A percentile compares a stretch with the other conserved stretches of the same genome.
Evolutionary conservation across 1,284 basidiomycete species (phyloP).

Genomic region (Papiliotrema laurentii): DNA sequence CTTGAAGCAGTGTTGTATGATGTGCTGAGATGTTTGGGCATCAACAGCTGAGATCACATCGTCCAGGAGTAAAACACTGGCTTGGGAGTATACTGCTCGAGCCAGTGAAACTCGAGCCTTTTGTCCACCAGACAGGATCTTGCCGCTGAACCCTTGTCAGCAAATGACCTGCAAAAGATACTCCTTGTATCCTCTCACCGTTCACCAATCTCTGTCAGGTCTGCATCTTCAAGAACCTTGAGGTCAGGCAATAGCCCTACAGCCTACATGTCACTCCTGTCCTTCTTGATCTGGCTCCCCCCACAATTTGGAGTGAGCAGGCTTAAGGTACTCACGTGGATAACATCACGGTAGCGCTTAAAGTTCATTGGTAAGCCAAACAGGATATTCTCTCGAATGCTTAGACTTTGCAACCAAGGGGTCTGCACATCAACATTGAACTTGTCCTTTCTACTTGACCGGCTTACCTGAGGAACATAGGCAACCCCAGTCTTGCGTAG

Average conservation of each 20-base stretch:
- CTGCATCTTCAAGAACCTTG: conserved; percentile 50
- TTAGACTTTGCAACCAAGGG: conserved; percentile 53
- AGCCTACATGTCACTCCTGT: conserved; percentile 22
- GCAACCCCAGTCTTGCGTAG: conserved; percentile 52
- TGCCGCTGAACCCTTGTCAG: conserved; percentile 16
- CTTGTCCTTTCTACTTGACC: no score
- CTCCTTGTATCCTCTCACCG: conserved; percentile 19
- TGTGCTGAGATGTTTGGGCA: conserved; percentile 74
- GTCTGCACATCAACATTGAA: conserved; percentile 10
- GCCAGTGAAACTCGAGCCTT: conserved; percentile 57
- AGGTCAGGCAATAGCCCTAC: conserved; percentile 52
- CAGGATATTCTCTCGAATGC: conserved; percentile 54
- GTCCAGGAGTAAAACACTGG: conserved; percentile 35
- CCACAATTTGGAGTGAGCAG: not conserved
- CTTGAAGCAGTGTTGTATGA: conserved; percentile 71
- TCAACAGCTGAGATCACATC: conserved; percentile 56
- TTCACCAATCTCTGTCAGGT: conserved; percentile 56
- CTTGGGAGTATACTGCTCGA: conserved; percentile 40
- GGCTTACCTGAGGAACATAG: conserved; percentile 49
- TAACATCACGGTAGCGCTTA: conserved; percentile 46
- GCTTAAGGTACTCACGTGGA: conserved; percentile 51
- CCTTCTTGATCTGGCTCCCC: not conserved
- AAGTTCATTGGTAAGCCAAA: conserved; percentile 52
- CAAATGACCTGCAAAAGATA: conserved; percentile 8
- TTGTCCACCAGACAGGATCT: conserved; percentile 48